Percentiles rank a stretch among this genome's conserved stretches.
Conservation (phyloP, 2,329 filamentous ascomycete species). For the Dothideomycetes sp. region DNA sequence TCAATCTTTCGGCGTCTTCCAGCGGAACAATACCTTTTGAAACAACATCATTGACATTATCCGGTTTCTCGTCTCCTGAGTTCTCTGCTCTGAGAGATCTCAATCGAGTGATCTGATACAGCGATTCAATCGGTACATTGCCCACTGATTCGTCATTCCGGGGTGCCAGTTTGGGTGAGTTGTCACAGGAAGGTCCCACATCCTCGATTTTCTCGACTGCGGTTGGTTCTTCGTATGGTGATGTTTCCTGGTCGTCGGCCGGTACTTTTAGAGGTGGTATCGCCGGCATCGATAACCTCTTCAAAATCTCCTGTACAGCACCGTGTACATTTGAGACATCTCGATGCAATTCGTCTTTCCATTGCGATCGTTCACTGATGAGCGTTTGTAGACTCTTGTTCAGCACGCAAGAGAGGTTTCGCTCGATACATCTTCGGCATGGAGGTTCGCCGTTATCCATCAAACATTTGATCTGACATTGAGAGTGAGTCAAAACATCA, state of each 20-base stretch:
- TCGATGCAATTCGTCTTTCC: constrained; percentile 19
- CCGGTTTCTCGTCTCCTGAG: constrained; percentile 22
- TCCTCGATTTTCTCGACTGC: constrained; percentile 20
- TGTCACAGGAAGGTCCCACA: constrained; percentile 24
- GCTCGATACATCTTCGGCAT: constrained; percentile 42
- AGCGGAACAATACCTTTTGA: constrained; percentile 39
- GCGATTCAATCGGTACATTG: constrained; percentile 9
- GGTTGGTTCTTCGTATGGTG: constrained; percentile 8
- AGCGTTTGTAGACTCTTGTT: constrained; percentile 42
- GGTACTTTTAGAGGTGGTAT: constrained; percentile 29
- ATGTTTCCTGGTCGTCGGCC: constrained; percentile 13
- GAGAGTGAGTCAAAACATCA: background rate
- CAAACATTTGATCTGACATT: constrained; percentile 47
- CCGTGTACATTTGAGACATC: constrained; percentile 26
- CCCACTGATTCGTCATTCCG: constrained; percentile 14
- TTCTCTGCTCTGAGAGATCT: constrained; percentile 10
- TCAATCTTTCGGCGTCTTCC: constrained; percentile 34
- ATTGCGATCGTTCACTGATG: constrained; percentile 35
- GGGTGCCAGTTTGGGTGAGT: constrained; percentile 24
- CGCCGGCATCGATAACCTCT: constrained; percentile 30
- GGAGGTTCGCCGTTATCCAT: constrained; percentile 41
- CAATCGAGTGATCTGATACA: constrained; percentile 11
- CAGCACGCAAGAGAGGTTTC: constrained; percentile 41
- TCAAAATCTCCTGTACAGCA: constrained; percentile 34
- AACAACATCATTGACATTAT: constrained; percentile 43